Percentiles rank a stretch among this genome's conserved stretches.
phyloP scores from a whole-genome alignment of 1,139 yeast genomes.

The Hansenula anomala region DNA sequence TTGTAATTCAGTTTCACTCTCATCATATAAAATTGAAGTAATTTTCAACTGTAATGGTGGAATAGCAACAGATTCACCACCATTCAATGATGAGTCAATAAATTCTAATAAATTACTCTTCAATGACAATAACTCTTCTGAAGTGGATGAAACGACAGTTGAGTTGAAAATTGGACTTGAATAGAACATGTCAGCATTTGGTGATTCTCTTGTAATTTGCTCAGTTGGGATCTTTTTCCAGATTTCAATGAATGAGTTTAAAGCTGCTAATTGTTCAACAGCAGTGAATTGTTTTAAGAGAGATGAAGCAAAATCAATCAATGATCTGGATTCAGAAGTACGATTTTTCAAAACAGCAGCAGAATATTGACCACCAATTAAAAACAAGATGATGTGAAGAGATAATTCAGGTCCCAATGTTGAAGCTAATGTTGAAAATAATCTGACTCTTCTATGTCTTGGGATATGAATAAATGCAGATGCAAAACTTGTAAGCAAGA shows the following conservation, averaged over 20 bases:
- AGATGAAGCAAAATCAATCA: constrained; percentile 67
- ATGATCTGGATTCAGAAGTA: constrained; percentile 56
- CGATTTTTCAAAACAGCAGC: constrained; percentile 50
- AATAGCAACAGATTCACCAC: constrained; percentile 37
- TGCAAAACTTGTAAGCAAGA: constrained; percentile 80
- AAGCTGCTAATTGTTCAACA: constrained; percentile 60
- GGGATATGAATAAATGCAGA: constrained; percentile 96
- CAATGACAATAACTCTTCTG: constrained; percentile 44
- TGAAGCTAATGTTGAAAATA: constrained; percentile 72
- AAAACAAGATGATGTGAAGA: constrained; percentile 66
- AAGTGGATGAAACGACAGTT: constrained; percentile 45
- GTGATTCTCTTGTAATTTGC: constrained; percentile 32
- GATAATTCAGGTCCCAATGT: constrained; percentile 71
- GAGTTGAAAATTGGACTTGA: constrained; percentile 63
- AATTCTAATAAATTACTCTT: constrained; percentile 52
- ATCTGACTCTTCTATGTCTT: constrained; percentile 85
- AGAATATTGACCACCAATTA: constrained; percentile 76
- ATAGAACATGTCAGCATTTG: constrained; percentile 34
- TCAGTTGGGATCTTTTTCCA: constrained; percentile 46
- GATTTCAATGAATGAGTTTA: constrained; percentile 48
- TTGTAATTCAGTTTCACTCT: constrained; percentile 28
- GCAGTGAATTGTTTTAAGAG: constrained; percentile 67
- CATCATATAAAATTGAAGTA: constrained; percentile 50
- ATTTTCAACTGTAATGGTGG: constrained; percentile 54
- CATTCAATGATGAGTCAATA: constrained; percentile 41